Evolutionary conservation across 2,329 filamentous ascomycete genomes (phyloP).

Genomic region (Penicillium vulpinum): DNA sequence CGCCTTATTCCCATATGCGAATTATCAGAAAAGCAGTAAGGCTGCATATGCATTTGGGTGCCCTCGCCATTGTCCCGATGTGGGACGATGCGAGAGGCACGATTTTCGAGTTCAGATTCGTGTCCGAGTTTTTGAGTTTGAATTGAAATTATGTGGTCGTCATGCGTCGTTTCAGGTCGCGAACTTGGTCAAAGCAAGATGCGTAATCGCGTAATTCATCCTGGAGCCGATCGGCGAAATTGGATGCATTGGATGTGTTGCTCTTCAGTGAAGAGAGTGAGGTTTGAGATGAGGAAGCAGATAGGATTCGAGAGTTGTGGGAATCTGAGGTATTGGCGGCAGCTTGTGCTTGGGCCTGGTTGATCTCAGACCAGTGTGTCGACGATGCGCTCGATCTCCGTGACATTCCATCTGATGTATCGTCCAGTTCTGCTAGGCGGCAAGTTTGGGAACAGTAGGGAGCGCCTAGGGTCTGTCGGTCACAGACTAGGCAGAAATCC

Average conservation of each 20-base stretch:
- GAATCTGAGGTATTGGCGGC: slow-evolving; percentile 18
- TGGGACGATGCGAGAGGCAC: not conserved
- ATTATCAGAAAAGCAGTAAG: slow-evolving; percentile 6
- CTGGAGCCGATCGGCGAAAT: slow-evolving; percentile 72
- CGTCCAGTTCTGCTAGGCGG: slow-evolving; percentile 83
- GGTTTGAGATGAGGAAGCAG: slow-evolving; percentile 74
- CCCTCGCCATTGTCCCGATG: not conserved
- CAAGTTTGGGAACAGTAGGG: slow-evolving; percentile 93
- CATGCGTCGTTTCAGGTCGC: slow-evolving; percentile 49
- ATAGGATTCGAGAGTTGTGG: slow-evolving; percentile 28
- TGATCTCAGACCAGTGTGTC: slow-evolving; percentile 8
- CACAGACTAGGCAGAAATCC: slow-evolving; percentile 92
- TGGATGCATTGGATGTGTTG: slow-evolving; percentile 50
- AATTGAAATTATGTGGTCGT: slow-evolving; percentile 29
- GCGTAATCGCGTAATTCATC: slow-evolving; percentile 83
- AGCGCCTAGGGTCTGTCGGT: slow-evolving; percentile 78
- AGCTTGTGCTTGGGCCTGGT: slow-evolving; percentile 4
- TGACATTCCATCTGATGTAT: slow-evolving; percentile 52
- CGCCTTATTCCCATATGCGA: slow-evolving; percentile 21
- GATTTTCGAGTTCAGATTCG: not conserved
- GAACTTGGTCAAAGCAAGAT: slow-evolving; percentile 81
- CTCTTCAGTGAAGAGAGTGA: slow-evolving; percentile 79
- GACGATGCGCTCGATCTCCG: slow-evolving; percentile 16
- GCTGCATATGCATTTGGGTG: slow-evolving; percentile 5
- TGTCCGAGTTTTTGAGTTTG: too few relatives aligned